Evolutionary conservation across 2,329 filamentous ascomycete genomes (phyloP), one percentile per base, ranked within the genome.

Genomic region (Plectosphaerella sp.): DNA sequence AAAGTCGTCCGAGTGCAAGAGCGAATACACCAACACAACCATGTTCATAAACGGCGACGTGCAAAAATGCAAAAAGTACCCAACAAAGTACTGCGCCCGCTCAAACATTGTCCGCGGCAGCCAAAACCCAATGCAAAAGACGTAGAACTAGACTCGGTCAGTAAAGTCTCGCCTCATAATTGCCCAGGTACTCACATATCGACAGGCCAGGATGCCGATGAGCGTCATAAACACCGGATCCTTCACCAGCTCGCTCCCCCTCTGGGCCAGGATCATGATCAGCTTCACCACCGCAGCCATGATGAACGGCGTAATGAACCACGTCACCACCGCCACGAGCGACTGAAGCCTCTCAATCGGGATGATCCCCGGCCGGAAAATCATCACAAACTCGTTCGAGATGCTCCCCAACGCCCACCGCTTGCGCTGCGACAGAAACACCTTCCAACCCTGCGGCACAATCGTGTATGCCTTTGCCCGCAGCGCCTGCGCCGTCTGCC

Each of bases 341-440:
- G 73, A 72, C 51, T 75, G 71, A 22, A 77, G 60, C 8, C 73
- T 61, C 58, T 78, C 74, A 18, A 77, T 68, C 46, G 66, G 59
- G 10, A 70, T 66, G 46, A 72, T 73, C 0, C 72, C 69, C 2
- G 68, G 68, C 0, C 72, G 66, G 50, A 72, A 69, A n/a, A 76
- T 67, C 64, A 78, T 71, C 59, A 76, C 70, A 24, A 78, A 70
- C 58, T 79, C 75, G 56, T 77, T 78, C 5, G 70, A 71, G 25
- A 73, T 76, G 36, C 72, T 74, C 0, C 73, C 75, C 10, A 78
- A 59, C 1, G 75, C 73, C 74, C 75, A 77, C 0, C 75, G 69
- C 60, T 76, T 74, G 6, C 75, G 68, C 61, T 78, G 75, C 5
- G 72, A 75, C 24, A 78, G 59, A 47, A 77, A 78, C 0, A 78